Base-by-base conservation (phyloP, 345 rosid genomes). In the Populus deltoides region DNA sequence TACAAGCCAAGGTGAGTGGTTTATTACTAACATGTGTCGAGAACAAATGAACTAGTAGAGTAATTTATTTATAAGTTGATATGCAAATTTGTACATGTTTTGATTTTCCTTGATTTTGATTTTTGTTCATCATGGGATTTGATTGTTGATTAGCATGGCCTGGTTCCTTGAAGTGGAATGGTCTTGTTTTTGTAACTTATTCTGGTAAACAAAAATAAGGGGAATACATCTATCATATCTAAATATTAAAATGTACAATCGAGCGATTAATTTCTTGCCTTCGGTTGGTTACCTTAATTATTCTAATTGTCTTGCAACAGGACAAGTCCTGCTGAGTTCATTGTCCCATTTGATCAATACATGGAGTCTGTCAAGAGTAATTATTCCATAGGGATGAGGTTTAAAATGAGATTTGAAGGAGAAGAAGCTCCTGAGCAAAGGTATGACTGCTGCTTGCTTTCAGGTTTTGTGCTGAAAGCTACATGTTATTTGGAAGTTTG, bases 381-480 rank as follows among this genome's bases (percentile, higher is more conserved):
- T 68, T 84, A 78, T 72, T 75, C 88, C 24, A 83, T 89, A n/a
- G 91, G 91, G 36, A 85, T 85, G 91, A 87, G 91, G 74, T 89
- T 89, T 78, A 89, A 86, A 75, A 89, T 89, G 91, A 85, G 83
- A 75, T 89, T 89, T 78, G 91, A 89, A 75, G 90, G 89, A 66
- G 88, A 83, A 79, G 92, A 88, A 82, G 85, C 86, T 79, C 86
- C 90, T 7, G 92, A 88, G 57, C 90, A 88, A 76, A 88, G 90
- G 92, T 90, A 70, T 45, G 24, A 22, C 45, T 36, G 2, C 39
- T 35, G 9, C 70, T 61, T 63, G 68, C 39, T 38, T 25, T 7
- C 0, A 35, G 71, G 66, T 36, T 47, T 47, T 68, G 18, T 35
- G 51, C 33, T 65, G 71, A 13, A 71, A 31, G 36, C 66, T 49